phyloP scores from a whole-genome alignment of 805 yeast species.

The Candida nemodendra region DNA sequence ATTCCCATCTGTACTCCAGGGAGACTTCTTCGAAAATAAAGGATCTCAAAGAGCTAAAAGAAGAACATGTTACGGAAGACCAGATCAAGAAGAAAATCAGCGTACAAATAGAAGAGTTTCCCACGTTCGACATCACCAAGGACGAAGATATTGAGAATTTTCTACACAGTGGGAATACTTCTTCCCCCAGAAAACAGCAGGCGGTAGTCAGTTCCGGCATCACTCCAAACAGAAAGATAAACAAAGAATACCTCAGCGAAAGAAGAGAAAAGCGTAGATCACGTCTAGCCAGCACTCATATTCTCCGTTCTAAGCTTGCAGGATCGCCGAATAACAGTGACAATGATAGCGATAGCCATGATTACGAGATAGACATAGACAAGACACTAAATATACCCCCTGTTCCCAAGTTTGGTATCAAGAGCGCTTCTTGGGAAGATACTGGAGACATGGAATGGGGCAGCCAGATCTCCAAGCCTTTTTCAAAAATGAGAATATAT shows the following conservation, averaged over 20 bases:
- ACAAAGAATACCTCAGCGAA: conserved; percentile 16
- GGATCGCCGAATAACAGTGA: conserved; percentile 19
- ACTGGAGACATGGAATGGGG: neutral
- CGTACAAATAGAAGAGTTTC: conserved; percentile 5
- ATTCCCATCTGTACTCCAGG: too few species aligned
- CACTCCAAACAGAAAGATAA: conserved; percentile 11
- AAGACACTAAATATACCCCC: conserved; percentile 18
- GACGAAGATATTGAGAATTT: conserved; percentile 1
- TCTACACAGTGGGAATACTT: neutral
- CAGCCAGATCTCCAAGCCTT: neutral
- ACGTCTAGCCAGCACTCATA: conserved; percentile 16
- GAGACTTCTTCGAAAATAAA: too few species aligned
- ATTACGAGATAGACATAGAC: conserved; percentile 17
- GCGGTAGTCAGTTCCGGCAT: conserved; percentile 3
- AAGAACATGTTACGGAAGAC: too few species aligned
- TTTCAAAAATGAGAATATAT: neutral
- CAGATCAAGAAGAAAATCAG: too few species aligned
- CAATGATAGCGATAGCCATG: conserved; percentile 9
- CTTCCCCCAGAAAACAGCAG: neutral
- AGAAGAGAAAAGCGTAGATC: conserved; percentile 18
- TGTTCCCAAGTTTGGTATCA: conserved; percentile 15
- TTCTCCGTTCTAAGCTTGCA: conserved; percentile 16
- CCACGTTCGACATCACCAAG: conserved; percentile 9
- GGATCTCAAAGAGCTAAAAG: too few species aligned
- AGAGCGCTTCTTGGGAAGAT: conserved; percentile 10